Conservation (phyloP, 495 filamentous ascomycete species). For the Aspergillus olivimuriae region DNA sequence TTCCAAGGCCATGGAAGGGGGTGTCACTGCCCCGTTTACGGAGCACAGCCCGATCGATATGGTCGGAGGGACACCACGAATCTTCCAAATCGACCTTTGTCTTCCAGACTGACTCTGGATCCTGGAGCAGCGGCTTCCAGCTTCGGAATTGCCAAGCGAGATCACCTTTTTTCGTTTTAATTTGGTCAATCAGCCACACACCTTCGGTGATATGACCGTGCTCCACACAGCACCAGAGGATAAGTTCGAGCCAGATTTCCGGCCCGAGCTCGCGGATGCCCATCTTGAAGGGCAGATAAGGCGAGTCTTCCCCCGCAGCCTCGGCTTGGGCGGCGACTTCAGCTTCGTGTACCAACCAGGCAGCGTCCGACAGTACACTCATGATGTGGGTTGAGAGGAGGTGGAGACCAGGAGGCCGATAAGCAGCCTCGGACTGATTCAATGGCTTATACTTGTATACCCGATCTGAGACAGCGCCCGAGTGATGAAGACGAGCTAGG, state of each 20-base stretch:
- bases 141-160: constrained; percentile 35
- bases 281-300: constrained; percentile 44
- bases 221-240: constrained; percentile 63
- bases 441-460: constrained; percentile 45
- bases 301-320: constrained; percentile 44
- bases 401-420: constrained; percentile 54
- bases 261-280: constrained; percentile 47
- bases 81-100: constrained; percentile 30
- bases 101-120: constrained; percentile 21
- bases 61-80: constrained; percentile 24
- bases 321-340: constrained; percentile 36
- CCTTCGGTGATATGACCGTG: constrained; percentile 52
- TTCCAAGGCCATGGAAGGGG: constrained; percentile 38
- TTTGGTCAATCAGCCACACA: constrained; percentile 38
- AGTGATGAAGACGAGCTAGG: constrained; percentile 55
- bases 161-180: constrained; percentile 23
- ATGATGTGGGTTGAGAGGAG: constrained; percentile 53
- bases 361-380: constrained; percentile 56
- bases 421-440: constrained; percentile 26
- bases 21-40: constrained; percentile 16
- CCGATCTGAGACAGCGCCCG: constrained; percentile 48
- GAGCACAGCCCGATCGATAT: constrained; percentile 6
- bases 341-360: constrained; percentile 48
- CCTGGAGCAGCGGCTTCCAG: constrained; percentile 29
- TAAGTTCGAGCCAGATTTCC: constrained; percentile 60